Evolutionary conservation across 2,329 filamentous ascomycete genomes (phyloP).

Genomic region (Alternaria sp.): DNA sequence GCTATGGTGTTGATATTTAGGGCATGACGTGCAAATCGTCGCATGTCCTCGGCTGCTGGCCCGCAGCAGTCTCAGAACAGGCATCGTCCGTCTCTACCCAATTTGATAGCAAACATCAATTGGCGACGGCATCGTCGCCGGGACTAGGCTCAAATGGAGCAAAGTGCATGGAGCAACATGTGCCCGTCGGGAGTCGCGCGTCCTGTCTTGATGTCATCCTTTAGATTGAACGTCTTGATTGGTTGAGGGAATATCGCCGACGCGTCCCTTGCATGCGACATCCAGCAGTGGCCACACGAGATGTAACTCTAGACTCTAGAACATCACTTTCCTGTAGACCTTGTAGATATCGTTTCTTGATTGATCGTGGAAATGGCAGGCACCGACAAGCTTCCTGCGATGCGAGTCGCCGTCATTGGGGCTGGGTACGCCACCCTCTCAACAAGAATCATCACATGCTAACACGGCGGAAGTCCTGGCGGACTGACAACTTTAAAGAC

Average conservation of each 20-base stretch:
- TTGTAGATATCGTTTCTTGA: background rate
- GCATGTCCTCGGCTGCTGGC: background rate
- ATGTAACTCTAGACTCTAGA: background rate
- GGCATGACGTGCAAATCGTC: background rate
- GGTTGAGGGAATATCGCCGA: background rate
- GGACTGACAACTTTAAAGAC: conserved; percentile 40
- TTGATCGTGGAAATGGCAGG: conserved; percentile 8
- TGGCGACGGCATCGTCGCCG: background rate
- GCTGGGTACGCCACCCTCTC: conserved; percentile 28
- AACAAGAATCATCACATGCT: conserved; percentile 1
- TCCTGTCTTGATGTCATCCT: background rate
- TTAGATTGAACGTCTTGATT: background rate
- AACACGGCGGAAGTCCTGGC: conserved; percentile 25
- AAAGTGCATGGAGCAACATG: background rate
- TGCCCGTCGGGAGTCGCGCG: background rate
- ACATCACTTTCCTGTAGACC: background rate
- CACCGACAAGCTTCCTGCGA: conserved; percentile 22
- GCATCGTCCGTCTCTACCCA: background rate
- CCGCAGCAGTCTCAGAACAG: background rate
- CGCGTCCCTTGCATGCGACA: background rate
- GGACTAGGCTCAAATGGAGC: background rate
- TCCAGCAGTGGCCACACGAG: background rate
- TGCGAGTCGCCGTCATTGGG: conserved; percentile 39
- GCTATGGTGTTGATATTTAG: background rate
- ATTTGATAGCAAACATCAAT: background rate